phyloP scores from a whole-genome alignment of 345 rosid species.

The Pugionium cornutum region DNA sequence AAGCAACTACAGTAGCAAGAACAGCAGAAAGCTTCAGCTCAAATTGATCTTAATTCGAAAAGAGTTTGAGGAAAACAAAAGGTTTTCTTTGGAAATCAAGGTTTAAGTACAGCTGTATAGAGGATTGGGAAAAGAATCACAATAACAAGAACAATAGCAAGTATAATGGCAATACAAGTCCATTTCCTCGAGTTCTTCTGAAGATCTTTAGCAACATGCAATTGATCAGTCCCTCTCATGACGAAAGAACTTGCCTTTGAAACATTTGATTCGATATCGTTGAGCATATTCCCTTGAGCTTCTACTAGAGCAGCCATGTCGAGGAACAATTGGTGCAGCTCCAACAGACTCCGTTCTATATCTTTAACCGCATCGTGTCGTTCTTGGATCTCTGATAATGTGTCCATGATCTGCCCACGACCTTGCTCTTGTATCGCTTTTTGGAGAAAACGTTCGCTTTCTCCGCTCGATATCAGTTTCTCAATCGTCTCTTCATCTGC shows the following conservation, averaged over 20 bases:
- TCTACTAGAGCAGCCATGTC: constrained; percentile 89
- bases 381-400: constrained; percentile 79
- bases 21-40: constrained; percentile 1
- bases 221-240: constrained; percentile 54
- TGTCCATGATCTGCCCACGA: constrained; percentile 72
- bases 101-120: constrained; percentile 25
- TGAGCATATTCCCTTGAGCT: constrained; percentile 75
- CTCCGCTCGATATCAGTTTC: constrained; percentile 74
- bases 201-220: constrained; percentile 53
- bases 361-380: constrained; percentile 78
- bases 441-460: constrained; percentile 74
- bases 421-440: constrained; percentile 89
- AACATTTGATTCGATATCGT: constrained; percentile 78
- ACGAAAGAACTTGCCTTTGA: constrained; percentile 70
- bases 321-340: constrained; percentile 78
- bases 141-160: constrained; percentile 41
- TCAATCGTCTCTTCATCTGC: constrained; percentile 72
- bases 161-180: constrained; percentile 55
- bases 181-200: constrained; percentile 69
- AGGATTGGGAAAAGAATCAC: constrained; percentile 41
- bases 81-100: constrained; percentile 10
- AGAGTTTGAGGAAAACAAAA: background rate
- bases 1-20: constrained; percentile 17
- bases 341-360: constrained; percentile 68
- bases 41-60: background rate